Percentiles rank a stretch among this genome's conserved stretches.
Evolutionary conservation across 441 rosid genomes (phyloP).

Genomic region (Gossypium gossypioides): DNA sequence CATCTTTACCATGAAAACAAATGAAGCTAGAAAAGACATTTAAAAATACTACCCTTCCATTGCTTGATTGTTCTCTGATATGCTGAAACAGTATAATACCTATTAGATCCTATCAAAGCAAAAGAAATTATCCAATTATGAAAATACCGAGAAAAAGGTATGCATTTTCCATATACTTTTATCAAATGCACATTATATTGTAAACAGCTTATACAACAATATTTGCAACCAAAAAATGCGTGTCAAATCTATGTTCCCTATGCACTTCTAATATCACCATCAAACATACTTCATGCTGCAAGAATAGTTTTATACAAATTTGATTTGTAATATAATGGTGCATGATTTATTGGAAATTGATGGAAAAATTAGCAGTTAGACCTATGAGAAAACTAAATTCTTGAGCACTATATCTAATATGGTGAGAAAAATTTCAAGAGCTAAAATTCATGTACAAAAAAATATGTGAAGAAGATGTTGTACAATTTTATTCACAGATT

Average conservation of each 20-base stretch:
- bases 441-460: neutral
- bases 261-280: neutral
- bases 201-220: neutral
- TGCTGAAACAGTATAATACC: slow-evolving; percentile 62
- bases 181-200: neutral
- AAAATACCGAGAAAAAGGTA: neutral
- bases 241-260: neutral
- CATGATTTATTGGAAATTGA: neutral
- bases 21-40: neutral
- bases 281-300: neutral
- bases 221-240: neutral
- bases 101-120: slow-evolving; percentile 58
- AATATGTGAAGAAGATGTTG: neutral
- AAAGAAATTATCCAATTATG: slow-evolving; percentile 5
- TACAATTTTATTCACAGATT: neutral
- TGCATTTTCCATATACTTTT: neutral
- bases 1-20: neutral
- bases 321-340: neutral
- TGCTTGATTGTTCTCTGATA: slow-evolving; percentile 44
- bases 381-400: neutral
- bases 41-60: slow-evolving; percentile 47
- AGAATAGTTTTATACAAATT: neutral
- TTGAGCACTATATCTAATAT: neutral
- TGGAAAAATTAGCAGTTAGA: neutral
- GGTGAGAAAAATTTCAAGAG: neutral